Evolutionary conservation across 2,329 filamentous ascomycete genomes (phyloP), one percentile per base, ranked within the genome.

Genomic region (Nemania sp.): DNA sequence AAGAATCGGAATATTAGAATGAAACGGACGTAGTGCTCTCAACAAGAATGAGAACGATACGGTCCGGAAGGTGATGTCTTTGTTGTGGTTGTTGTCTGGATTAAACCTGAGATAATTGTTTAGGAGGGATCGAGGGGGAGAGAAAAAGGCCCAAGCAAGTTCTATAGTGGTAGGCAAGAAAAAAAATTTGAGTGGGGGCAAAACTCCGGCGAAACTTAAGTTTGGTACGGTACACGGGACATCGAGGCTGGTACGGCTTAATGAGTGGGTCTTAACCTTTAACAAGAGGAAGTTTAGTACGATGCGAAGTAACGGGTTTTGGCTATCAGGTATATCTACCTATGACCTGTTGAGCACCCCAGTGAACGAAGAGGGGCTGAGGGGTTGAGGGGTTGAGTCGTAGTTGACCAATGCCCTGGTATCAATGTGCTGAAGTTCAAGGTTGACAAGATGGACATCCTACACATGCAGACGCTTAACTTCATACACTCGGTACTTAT

Each of bases 131-230:
- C 57, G 52, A 62, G 66, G 62, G 64, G 65, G 53, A 54, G 67
- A 68, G 54, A 62, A 68, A 69, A 63, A 63, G 63, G 60, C 65
- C 62, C 59, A 64, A 67, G 59, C 62, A 4, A 34, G 54, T 61
- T 63, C 52, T 66, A 63, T 43, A 32, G 42, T 60, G 54, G n/a
- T 52, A 58, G 56, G 50, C 59, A 60, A 52, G 64, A 60, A 64
- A 72, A 72, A 73, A 73, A 72, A 69, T 71, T 70, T 69, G 67
- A 70, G 68, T 68, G 69, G 69, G 69, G 66, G 68, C 59, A 65
- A 70, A 70, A 68, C 66, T 60, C 65, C 69, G 69, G 70, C 65
- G 56, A 67, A 71, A 71, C 66, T 62, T 65, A 25, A 35, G 54
- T 66, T 57, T 59, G 61, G 60, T 52, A 54, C 54, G 65, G 64